Evolutionary conservation across 768 basidiomycete genomes (phyloP), one percentile per base, ranked within the genome.

Genomic region (Podaxis mareebaensis): DNA sequence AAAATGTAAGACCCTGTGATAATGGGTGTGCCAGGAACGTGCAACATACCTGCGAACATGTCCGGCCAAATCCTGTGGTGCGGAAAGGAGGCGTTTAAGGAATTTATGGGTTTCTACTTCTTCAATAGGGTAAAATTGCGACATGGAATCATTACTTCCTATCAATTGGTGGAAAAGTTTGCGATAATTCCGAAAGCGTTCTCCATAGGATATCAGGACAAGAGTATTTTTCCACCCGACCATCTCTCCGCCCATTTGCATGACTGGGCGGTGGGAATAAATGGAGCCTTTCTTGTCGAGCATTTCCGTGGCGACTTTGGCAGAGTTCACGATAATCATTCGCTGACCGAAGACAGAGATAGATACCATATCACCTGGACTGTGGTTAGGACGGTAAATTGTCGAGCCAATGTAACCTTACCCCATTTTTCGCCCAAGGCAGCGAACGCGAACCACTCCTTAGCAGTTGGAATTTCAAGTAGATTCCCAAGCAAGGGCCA

Each of bases 221-320:
- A 79, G 71, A 1, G 74, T 71, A 59, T 76, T 69, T 60, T 76
- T 78, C 76, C 78, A 78, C 0, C 76, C 77, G 3, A 76, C 80
- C 17, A 84, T 73, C 40, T 79, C 78, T 13, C 77, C 78, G 7
- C 76, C 75, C 78, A 82, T 79, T 39, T 73, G 73, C 53, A 78
- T 67, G 13, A 75, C 60, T 0, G 86, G 84, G 36, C 86, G 76
- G 70, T 86, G 84, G 17, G 86, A 87, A 67, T 86, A 85, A 30
- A 80, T 77, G 13, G 77, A 72, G 38, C 85, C 80, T 60, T 80
- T 82, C 64, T 79, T 81, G 38, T 85, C 81, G 26, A 86, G 79
- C 72, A 85, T 73, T 26, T 84, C 80, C n/a, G 74, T 67, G 2
- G 83, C 83, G 2, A 67, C 60, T 26, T 78, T 67, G 5, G 65